Evolutionary conservation across 192 early-diverging fungal genomes (phyloP).

Genomic region (Phlyctochytrium bullatum): DNA sequence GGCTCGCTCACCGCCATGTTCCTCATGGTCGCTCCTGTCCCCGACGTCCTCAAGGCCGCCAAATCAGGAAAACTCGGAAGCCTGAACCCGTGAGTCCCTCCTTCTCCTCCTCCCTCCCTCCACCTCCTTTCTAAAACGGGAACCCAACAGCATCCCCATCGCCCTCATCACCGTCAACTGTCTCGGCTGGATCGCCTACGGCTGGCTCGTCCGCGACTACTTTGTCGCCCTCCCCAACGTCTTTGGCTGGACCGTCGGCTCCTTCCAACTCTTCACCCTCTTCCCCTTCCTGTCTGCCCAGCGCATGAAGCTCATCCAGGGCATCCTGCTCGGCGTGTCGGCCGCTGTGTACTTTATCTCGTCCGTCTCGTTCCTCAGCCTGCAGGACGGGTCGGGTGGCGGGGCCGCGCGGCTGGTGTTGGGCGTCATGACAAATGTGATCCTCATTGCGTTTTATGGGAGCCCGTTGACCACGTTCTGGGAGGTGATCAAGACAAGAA

Average conservation of each 20-base stretch:
- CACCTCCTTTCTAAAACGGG: too few relatives aligned
- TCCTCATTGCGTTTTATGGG: conserved; percentile 13
- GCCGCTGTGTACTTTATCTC: background rate
- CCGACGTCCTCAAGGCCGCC: background rate
- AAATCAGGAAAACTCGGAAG: background rate
- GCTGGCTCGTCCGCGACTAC: conserved; percentile 11
- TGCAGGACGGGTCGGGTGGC: background rate
- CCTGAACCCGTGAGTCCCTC: conserved; percentile 4
- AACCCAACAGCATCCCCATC: conserved; percentile 9
- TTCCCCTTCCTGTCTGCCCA: background rate
- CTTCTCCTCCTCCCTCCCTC: background rate
- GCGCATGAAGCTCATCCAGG: background rate
- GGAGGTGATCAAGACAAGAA: conserved; percentile 1
- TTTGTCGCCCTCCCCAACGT: conserved; percentile 15
- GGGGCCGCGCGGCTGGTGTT: background rate
- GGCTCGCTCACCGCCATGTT: background rate
- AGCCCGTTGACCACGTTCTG: conserved; percentile 8
- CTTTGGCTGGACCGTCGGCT: conserved; percentile 10
- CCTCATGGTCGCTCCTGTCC: background rate
- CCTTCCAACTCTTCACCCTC: background rate
- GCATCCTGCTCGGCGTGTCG: background rate
- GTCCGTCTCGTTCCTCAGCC: conserved; percentile 1
- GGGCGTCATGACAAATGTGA: conserved; percentile 7
- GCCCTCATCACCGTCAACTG: conserved; percentile 18
- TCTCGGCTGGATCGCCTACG: conserved; percentile 19